Evolutionary conservation across 352 stramenopile genomes (phyloP).

Genomic region (Pythium graminicola): DNA sequence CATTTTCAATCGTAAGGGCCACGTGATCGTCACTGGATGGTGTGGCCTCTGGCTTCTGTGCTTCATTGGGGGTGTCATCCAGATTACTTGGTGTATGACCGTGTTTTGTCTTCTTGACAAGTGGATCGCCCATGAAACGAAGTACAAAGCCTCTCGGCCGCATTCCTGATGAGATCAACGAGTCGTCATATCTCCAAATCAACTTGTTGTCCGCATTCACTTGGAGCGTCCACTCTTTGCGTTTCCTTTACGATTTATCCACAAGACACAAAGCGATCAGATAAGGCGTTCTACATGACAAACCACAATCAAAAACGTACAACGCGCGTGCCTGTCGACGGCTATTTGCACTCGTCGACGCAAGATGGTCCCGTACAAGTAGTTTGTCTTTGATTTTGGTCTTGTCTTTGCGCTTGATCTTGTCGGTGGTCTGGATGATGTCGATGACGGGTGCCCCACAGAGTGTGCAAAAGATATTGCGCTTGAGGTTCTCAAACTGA

Average conservation of each 20-base stretch:
- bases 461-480: conserved; percentile 18
- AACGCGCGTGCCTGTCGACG: conserved; percentile 11
- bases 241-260: conserved; percentile 7
- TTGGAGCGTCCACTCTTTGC: conserved; percentile 24
- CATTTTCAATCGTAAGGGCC: conserved; percentile 4
- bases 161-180: too few species aligned
- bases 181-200: conserved; percentile 16
- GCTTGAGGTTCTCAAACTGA: conserved; percentile 29
- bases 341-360: conserved; percentile 5
- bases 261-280: not conserved
- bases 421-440: conserved; percentile 10
- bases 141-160: conserved; percentile 7
- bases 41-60: conserved; percentile 4
- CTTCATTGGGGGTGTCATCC: not conserved
- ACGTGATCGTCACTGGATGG: not conserved
- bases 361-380: conserved; percentile 12
- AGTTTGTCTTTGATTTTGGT: conserved; percentile 10
- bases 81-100: too few species aligned
- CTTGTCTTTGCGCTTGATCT: conserved; percentile 19
- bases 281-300: not conserved
- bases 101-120: conserved; percentile 1
- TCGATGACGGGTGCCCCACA: conserved; percentile 22
- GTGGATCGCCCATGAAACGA: conserved; percentile 7
- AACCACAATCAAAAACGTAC: not conserved
- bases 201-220: conserved; percentile 19